phyloP scores from a whole-genome alignment of 495 filamentous ascomycete genomes.

The Achaetomiella virescens region DNA sequence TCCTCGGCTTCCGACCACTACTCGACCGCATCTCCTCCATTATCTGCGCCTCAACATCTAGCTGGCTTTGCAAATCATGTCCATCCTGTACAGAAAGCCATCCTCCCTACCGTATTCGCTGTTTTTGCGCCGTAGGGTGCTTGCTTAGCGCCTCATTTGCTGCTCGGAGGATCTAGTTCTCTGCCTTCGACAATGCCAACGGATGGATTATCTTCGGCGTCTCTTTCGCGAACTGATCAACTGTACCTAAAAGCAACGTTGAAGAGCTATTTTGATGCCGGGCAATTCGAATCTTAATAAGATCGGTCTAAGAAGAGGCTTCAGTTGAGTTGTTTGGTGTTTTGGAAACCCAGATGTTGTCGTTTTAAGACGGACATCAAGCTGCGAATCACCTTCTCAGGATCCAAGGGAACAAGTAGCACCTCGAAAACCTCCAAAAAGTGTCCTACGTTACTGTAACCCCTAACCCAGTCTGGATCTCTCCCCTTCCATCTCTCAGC shows the following conservation, averaged over 20 bases:
- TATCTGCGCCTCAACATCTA: not conserved
- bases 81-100: conserved; percentile 7
- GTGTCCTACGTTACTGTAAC: no score
- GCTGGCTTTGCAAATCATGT: not conserved
- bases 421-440: conserved; percentile 8
- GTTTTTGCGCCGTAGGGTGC: conserved; percentile 5
- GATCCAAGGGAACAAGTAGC: conserved; percentile 12
- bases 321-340: conserved; percentile 4
- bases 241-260: not conserved
- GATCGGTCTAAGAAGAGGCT: not conserved
- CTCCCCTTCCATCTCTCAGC: no score
- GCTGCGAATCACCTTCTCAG: conserved; percentile 13
- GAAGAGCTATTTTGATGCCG: conserved; percentile 11
- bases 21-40: not conserved
- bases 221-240: conserved; percentile 1
- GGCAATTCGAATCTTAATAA: not conserved
- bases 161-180: not conserved
- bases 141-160: conserved; percentile 8
- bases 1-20: not conserved
- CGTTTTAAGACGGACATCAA: conserved; percentile 1
- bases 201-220: not conserved
- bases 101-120: conserved; percentile 3
- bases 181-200: not conserved
- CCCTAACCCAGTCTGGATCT: no score
- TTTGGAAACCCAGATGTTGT: conserved; percentile 2